A percentile compares a stretch with the other conserved stretches of the same genome.
phyloP scores from a whole-genome alignment of 345 rosid species.

The Excoecaria cochinchinensis region DNA sequence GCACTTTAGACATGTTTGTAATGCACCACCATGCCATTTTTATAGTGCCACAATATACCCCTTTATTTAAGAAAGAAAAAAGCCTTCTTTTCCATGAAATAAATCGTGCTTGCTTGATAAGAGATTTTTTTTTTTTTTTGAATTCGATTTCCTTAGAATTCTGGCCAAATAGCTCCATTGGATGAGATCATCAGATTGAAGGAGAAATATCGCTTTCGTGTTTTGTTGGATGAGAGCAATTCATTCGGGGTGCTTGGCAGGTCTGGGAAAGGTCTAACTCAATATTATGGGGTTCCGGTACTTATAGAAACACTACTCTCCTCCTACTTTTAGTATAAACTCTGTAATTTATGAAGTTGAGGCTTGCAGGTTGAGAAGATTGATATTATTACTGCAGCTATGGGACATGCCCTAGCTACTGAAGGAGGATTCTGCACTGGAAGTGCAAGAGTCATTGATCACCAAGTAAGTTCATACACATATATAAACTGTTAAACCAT shows the following conservation, averaged over 20 bases:
- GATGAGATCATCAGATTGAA: slow-evolving; percentile 86
- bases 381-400: slow-evolving; percentile 89
- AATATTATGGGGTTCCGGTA: slow-evolving; percentile 72
- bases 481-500: slow-evolving; percentile 2
- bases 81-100: background rate
- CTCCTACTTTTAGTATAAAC: slow-evolving; percentile 18
- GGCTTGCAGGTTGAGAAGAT: slow-evolving; percentile 81
- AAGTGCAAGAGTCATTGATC: slow-evolving; percentile 79
- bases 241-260: slow-evolving; percentile 89
- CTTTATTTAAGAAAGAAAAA: background rate
- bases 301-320: slow-evolving; percentile 23
- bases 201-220: slow-evolving; percentile 85
- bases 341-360: slow-evolving; percentile 16
- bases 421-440: slow-evolving; percentile 99
- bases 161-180: slow-evolving; percentile 91
- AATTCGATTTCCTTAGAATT: slow-evolving; percentile 44
- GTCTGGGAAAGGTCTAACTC: slow-evolving; percentile 91
- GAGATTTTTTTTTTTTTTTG: slow-evolving; percentile 6
- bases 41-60: too few relatives aligned
- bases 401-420: slow-evolving; percentile 95
- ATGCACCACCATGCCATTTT: background rate
- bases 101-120: slow-evolving; percentile 9
- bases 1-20: background rate
- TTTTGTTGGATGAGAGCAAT: slow-evolving; percentile 92
- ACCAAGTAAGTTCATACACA: slow-evolving; percentile 52